Base-by-base conservation (phyloP, 352 stramenopile species). In the Poterioochromonas sp. region DNA sequence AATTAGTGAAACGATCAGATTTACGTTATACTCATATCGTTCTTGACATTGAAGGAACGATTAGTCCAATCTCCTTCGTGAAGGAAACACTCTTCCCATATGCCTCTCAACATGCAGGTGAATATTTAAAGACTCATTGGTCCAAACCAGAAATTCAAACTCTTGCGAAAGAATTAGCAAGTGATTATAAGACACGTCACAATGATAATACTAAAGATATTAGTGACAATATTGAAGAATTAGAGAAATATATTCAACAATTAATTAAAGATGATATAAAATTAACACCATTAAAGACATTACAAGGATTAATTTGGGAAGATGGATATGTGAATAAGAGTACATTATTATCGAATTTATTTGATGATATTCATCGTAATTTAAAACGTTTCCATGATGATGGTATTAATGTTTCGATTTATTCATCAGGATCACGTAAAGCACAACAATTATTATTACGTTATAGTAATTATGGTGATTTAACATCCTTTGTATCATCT, bases 1-100 rank as follows among this genome's bases (percentile, higher is more conserved):
- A 63, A 44, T 29, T 8, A 34, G 15, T 40, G 58, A 32, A 40
- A 39, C 5, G 5, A 26, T n/a, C 29, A 8, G 62, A 11, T 49
- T 11, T 1, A 18, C 26, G 2, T 22, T 54, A 74, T 39, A 58
- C 20, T 1, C 2, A 58, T 81, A 84, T 98, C 49, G 80, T 98
- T 74, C 82, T 97, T 51, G 93, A 98, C 81, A 97, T 98, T 82
- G 93, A 98, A 85, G 93, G 93, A 35, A 97, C 91, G 18, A 97
- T 92, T 15, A 97, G 91, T 32, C 91, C 92, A 22, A 97, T 98
- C 82, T 92, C 92, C 1, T 98, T 97, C 83, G 94, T 98, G 34
- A 90, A 97, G 76, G 90, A 98, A 73, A 84, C 89, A 58, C 82
- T 98, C 32, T 97, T 98, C 83, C 92, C 93, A 1, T 97, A 90